Percentiles rank a stretch among this genome's conserved stretches.
phyloP scores from a whole-genome alignment of 305 asterid genomes.

The Fraxinus angustifolia region DNA sequence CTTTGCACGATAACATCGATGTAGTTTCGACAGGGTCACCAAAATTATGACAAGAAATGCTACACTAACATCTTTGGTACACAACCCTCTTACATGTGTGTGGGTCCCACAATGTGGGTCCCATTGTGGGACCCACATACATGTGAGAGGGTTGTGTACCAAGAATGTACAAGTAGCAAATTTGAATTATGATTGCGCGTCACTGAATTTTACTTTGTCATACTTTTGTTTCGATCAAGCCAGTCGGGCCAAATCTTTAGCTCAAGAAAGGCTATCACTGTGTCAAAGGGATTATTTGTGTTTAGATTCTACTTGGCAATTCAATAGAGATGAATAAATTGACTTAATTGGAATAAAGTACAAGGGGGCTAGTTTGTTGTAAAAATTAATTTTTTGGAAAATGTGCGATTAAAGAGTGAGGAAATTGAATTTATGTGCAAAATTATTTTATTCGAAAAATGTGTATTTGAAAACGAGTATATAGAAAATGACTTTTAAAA shows the following conservation, averaged over 20 bases:
- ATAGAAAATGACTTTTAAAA: too few species aligned
- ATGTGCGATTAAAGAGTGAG: too few species aligned
- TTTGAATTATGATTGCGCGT: neutral
- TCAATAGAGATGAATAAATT: neutral
- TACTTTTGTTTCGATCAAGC: neutral
- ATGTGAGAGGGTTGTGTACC: too few species aligned
- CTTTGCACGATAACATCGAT: neutral
- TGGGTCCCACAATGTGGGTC: too few species aligned
- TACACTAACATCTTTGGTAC: too few species aligned
- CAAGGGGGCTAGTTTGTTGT: neutral
- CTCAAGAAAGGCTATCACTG: neutral
- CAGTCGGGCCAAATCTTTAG: neutral
- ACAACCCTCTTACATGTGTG: too few species aligned
- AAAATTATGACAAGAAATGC: neutral
- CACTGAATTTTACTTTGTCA: neutral
- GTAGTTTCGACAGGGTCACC: neutral
- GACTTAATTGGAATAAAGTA: neutral
- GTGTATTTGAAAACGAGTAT: too few species aligned
- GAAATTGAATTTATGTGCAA: too few species aligned
- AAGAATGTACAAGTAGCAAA: too few species aligned
- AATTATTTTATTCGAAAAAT: too few species aligned
- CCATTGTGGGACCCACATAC: too few species aligned
- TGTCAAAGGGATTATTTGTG: neutral
- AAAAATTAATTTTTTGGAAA: too few species aligned
- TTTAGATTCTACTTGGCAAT: neutral